Evolutionary conservation across 108 stramenopile genomes (phyloP), one percentile per base, ranked within the genome.

Genomic region (Schizochytrium sp.): DNA sequence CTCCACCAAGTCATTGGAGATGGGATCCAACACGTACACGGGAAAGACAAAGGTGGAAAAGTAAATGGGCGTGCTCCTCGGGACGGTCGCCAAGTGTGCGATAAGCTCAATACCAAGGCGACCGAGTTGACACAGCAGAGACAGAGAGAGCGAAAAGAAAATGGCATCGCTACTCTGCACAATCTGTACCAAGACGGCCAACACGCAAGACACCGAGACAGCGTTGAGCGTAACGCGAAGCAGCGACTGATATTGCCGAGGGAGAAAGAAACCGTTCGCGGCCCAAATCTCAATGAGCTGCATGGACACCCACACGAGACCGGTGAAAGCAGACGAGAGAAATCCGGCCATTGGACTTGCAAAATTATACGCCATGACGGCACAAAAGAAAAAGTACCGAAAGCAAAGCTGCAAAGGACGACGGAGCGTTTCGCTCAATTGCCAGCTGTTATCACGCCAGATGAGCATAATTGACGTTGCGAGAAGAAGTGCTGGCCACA

Each of bases 11-110:
- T 83, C 76, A 45, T 83, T 83, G 6, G 45, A 53, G 48, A 83
- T 53, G 19, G 76, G 76, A 4, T 83, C 76, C 76, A 83, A 23
- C 23, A 18, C 12, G 51, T 53, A 83, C 12, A 83, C 28, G 1
- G 76, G 76, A 45, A 83, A 83, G 4, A 83, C 76, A 83, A 83
- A 83, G 23, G 51, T 83, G 12, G 76, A 83, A 23, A 83, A 83
- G 76, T 83, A 83, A 12, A 83, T 47, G 19, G 76, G 76, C 48
- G 76, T 83, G 4, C 76, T 83, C 51, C 25, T 14, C 16, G 76
- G 4, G 4, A 83, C 5, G 6, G 48, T 83, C 4, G 76, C 76
- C 76, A 83, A 12, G 45, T 53, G 76, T 18, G 48, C 48, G n/a
- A 83, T 16, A 12, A 83, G 51, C 48, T 4, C 25, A 53, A 47